These are phyloP conservation scores for Chlorella variabilis DNA, from an alignment of 163 green algal species.

Conservation along the genomic window DNA sequence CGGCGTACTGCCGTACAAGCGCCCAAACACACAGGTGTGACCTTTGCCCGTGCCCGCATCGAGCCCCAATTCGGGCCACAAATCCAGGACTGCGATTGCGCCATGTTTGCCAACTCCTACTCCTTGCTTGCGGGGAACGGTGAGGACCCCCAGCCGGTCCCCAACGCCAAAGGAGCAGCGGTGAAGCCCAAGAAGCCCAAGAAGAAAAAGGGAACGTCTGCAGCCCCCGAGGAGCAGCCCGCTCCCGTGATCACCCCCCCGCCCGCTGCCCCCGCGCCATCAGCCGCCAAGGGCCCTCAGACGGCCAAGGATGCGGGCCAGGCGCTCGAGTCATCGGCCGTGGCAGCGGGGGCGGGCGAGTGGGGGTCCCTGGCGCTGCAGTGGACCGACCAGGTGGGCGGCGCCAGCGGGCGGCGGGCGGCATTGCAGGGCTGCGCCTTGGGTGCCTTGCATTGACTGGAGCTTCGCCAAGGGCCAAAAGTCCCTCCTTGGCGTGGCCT, in stretches of 20 bases:
- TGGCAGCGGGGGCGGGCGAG: background rate
- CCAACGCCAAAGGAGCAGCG: too few species aligned
- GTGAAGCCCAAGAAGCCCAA: conserved; percentile 33
- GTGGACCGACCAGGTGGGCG: conserved; percentile 32
- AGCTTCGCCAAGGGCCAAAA: too few species aligned
- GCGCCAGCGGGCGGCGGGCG: background rate
- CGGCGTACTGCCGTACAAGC: too few species aligned
- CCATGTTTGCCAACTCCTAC: conserved; percentile 1
- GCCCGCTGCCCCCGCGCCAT: background rate
- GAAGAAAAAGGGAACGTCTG: conserved; percentile 18
- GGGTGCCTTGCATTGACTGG: too few species aligned
- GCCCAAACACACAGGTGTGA: too few species aligned
- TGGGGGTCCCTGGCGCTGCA: background rate
- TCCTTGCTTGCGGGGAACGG: background rate
- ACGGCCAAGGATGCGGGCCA: background rate
- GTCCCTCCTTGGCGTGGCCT: background rate
- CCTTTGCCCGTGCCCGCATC: too few species aligned
- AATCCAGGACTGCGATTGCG: too few species aligned
- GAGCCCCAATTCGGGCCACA: too few species aligned
- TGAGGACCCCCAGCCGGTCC: too few species aligned
- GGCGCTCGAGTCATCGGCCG: conserved; percentile 3
- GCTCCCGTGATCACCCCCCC: background rate
- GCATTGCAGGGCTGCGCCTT: too few species aligned
- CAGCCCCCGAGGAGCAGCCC: background rate
- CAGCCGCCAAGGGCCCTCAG: background rate